A percentile compares a stretch with the other conserved stretches of the same genome.
phyloP scores from a whole-genome alignment of 2,329 filamentous ascomycete species.

The Keithomyces neogunnii region DNA sequence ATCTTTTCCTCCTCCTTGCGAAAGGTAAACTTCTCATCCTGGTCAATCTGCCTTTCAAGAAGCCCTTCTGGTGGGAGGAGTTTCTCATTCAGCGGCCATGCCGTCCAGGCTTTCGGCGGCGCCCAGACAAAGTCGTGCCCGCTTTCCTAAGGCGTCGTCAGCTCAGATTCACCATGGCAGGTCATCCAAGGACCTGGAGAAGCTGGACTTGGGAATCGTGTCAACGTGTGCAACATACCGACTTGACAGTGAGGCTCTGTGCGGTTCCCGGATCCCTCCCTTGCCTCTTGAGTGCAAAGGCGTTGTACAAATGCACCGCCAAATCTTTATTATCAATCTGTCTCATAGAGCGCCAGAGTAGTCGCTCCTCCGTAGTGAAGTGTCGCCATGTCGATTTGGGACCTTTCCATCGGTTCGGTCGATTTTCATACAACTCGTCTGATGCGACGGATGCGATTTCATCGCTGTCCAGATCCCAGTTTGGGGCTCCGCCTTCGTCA shows the following conservation, averaged over 20 bases:
- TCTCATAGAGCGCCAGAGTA: slow-evolving; percentile 54
- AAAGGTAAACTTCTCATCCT: slow-evolving; percentile 43
- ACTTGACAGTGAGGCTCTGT: slow-evolving; percentile 18
- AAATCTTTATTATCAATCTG: slow-evolving; percentile 58
- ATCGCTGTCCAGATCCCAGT: slow-evolving; percentile 37
- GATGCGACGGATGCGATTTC: slow-evolving; percentile 38
- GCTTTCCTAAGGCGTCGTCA: slow-evolving; percentile 14
- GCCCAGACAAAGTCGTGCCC: slow-evolving; percentile 32
- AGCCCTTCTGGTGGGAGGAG: slow-evolving; percentile 53
- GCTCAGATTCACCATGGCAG: not conserved
- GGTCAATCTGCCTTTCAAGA: slow-evolving; percentile 33
- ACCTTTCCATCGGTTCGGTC: slow-evolving; percentile 69
- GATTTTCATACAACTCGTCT: slow-evolving; percentile 36
- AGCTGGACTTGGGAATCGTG: not conserved
- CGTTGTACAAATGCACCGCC: slow-evolving; percentile 69
- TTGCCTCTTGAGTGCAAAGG: slow-evolving; percentile 54
- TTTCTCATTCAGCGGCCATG: slow-evolving; percentile 66
- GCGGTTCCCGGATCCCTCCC: slow-evolving; percentile 17
- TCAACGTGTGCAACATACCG: slow-evolving; percentile 10
- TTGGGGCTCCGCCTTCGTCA: not conserved
- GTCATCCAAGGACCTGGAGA: not conserved
- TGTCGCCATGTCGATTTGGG: slow-evolving; percentile 56
- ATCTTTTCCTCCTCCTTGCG: slow-evolving; percentile 32
- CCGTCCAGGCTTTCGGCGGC: slow-evolving; percentile 62
- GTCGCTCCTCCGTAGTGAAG: slow-evolving; percentile 54